These are phyloP conservation scores for Pascua guehoae DNA, from an alignment of 1,284 basidiomycete genomes.

Conservation along the genomic window DNA sequence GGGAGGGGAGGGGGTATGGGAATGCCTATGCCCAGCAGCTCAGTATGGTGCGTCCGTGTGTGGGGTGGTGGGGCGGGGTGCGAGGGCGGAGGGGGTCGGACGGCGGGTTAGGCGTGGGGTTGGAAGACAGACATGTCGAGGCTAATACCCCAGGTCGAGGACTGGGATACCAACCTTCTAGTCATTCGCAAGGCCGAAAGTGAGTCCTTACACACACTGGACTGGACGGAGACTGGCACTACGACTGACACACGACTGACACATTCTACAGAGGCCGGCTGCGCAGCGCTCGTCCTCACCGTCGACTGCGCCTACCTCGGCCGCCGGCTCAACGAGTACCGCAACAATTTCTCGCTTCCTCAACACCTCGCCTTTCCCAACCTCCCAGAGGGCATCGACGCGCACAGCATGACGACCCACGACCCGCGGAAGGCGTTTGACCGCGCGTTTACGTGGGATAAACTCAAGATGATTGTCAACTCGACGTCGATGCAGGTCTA, in stretches of 20 bases:
- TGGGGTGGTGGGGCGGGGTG: no score
- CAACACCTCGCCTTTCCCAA: conserved; percentile 15
- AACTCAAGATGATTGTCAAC: conserved; percentile 4
- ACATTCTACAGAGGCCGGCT: conserved; percentile 13
- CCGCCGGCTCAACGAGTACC: conserved; percentile 21
- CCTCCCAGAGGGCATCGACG: conserved; percentile 15
- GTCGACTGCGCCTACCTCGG: conserved; percentile 31
- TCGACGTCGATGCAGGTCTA: conserved; percentile 10
- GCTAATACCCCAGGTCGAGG: conserved; percentile 7
- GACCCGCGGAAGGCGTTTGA: conserved; percentile 17
- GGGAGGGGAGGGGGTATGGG: conserved; percentile 11
- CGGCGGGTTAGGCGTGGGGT: no score
- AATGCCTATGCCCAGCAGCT: conserved; percentile 30
- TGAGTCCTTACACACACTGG: not conserved
- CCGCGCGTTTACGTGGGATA: conserved; percentile 16
- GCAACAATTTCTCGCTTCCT: conserved; percentile 20
- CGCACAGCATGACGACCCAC: conserved; percentile 4
- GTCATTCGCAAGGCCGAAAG: conserved; percentile 27
- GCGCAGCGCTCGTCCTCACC: conserved; percentile 27
- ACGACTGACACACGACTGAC: conserved; percentile 12
- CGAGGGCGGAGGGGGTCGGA: no score
- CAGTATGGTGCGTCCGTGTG: conserved; percentile 16
- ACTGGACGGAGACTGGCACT: conserved; percentile 1
- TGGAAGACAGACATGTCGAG: no score
- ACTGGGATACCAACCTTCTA: conserved; percentile 20